Percentiles rank a stretch among this genome's conserved stretches.
These are phyloP conservation scores for Colletotrichum theobromicola DNA, from an alignment of 2,329 filamentous ascomycete genomes.

Conservation along the genomic window DNA sequence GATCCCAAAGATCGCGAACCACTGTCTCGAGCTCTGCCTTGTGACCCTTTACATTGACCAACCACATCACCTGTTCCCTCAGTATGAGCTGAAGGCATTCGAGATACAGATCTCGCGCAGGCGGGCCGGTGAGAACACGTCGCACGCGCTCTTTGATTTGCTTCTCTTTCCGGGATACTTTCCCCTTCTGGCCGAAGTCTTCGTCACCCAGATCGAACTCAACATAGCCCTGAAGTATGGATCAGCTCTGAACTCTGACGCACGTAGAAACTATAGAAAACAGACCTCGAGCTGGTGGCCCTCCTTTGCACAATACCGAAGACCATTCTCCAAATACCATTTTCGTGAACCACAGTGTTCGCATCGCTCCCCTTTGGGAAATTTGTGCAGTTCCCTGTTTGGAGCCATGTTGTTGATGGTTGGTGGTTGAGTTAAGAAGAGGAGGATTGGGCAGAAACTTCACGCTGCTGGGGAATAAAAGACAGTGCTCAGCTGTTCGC, in stretches of 20 bases:
- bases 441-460: background rate
- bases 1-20: slow-evolving; percentile 83
- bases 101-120: slow-evolving; percentile 79
- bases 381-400: slow-evolving; percentile 50
- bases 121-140: slow-evolving; percentile 66
- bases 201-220: slow-evolving; percentile 68
- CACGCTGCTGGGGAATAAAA: background rate
- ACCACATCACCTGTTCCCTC: slow-evolving; percentile 78
- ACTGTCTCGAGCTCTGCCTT: slow-evolving; percentile 78
- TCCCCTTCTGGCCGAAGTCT: slow-evolving; percentile 67
- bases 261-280: background rate
- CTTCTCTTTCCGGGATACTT: slow-evolving; percentile 60
- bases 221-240: slow-evolving; percentile 51
- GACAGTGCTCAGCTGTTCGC: background rate
- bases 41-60: slow-evolving; percentile 71
- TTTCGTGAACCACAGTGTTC: slow-evolving; percentile 72
- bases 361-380: slow-evolving; percentile 59
- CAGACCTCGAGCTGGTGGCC: slow-evolving; percentile 80
- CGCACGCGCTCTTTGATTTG: slow-evolving; percentile 58
- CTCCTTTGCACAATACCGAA: slow-evolving; percentile 74
- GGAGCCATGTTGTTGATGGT: slow-evolving; percentile 40
- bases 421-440: background rate
- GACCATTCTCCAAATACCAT: slow-evolving; percentile 77
- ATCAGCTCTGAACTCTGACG: background rate
- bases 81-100: slow-evolving; percentile 86